These are phyloP conservation scores for Bruguiera hainesii DNA, from an alignment of 441 rosid species.

Conservation along the genomic window DNA sequence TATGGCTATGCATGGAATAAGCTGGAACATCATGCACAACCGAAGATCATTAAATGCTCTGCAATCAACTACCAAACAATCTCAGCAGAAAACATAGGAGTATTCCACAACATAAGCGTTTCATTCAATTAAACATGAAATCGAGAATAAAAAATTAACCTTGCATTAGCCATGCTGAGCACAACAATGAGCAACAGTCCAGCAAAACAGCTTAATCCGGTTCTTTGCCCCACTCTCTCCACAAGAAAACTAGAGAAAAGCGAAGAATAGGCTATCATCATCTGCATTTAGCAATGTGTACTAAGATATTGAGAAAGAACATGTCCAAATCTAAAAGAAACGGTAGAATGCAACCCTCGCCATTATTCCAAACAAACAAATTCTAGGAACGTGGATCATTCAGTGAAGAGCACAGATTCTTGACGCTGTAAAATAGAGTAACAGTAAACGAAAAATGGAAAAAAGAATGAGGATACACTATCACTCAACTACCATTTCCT, in stretches of 20 bases:
- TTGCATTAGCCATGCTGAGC: constrained; percentile 56
- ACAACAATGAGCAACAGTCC: constrained; percentile 47
- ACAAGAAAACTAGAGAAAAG: constrained; percentile 77
- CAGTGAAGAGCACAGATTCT: neutral
- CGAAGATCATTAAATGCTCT: constrained; percentile 91
- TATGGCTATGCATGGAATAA: constrained; percentile 68
- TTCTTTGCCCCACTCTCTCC: constrained; percentile 69
- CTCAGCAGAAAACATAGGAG: constrained; percentile 29
- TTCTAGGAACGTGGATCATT: neutral
- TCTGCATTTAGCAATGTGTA: constrained; percentile 47
- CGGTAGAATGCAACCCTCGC: too few relatives aligned
- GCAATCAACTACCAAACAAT: constrained; percentile 56
- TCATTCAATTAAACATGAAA: constrained; percentile 1
- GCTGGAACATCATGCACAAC: constrained; percentile 83
- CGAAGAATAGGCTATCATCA: constrained; percentile 80
- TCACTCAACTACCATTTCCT: neutral
- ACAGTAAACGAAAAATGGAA: neutral
- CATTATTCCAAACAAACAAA: too few relatives aligned
- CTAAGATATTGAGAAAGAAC: constrained; percentile 14
- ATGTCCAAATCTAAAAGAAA: neutral
- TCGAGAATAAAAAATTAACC: constrained; percentile 39
- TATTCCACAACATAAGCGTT: constrained; percentile 16
- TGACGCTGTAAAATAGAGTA: neutral
- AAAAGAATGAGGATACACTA: neutral
- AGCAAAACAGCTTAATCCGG: constrained; percentile 55